Percentiles rank a stretch among this genome's conserved stretches.
phyloP scores from a whole-genome alignment of 208 protist genomes.

The Trypanosoma platydactyli region DNA sequence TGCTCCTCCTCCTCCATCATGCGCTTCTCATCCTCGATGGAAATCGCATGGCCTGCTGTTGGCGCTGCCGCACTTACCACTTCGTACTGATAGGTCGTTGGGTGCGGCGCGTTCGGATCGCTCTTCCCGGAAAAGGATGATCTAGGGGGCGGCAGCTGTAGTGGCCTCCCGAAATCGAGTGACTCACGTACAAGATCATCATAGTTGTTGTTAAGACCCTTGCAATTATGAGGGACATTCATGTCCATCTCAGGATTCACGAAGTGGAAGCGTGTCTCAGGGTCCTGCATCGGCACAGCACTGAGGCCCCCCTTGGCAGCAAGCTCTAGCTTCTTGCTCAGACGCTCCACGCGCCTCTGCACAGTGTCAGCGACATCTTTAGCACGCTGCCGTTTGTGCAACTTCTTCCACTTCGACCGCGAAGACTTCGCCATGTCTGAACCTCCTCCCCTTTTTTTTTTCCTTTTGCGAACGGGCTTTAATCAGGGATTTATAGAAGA shows the following conservation, averaged over 20 bases:
- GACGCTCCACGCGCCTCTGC: conserved; percentile 42
- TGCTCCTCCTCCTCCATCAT: conserved; percentile 19
- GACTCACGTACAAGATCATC: conserved; percentile 41
- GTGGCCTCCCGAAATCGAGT: conserved; percentile 67
- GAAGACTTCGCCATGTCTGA: conserved; percentile 75
- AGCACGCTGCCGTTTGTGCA: conserved; percentile 63
- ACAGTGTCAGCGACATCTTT: conserved; percentile 43
- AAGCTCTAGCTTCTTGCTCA: conserved; percentile 73
- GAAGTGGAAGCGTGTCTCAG: conserved; percentile 83
- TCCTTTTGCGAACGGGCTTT: neutral
- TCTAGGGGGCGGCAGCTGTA: conserved; percentile 44
- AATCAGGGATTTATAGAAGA: neutral
- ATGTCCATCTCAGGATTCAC: conserved; percentile 66
- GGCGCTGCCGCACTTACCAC: conserved; percentile 54
- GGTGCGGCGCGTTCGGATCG: conserved; percentile 57
- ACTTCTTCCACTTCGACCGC: conserved; percentile 87
- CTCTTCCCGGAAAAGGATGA: conserved; percentile 73
- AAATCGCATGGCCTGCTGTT: conserved; percentile 62
- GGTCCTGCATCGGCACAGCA: conserved; percentile 64
- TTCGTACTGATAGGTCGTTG: conserved; percentile 57
- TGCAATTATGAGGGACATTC: conserved; percentile 58
- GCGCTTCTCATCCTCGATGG: conserved; percentile 64
- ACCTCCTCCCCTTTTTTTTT: neutral
- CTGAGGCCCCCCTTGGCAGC: conserved; percentile 68
- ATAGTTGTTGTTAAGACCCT: conserved; percentile 75